Base-by-base conservation (phyloP, 2,329 filamentous ascomycete genomes). In the Hymenoscyphus infarciens region DNA sequence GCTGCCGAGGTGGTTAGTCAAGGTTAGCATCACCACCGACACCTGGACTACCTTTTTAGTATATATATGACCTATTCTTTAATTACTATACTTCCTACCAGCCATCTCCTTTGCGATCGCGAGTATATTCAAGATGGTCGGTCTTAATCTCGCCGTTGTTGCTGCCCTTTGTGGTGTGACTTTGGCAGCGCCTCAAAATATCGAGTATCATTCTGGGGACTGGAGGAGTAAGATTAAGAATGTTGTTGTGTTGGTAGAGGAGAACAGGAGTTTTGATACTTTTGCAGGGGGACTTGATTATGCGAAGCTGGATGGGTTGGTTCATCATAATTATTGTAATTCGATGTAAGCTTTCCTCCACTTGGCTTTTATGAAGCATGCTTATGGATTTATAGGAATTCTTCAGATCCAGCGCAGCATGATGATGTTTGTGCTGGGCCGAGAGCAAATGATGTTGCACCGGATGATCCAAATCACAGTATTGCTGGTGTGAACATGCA, bases 181-280 rank as follows among this genome's bases (percentile, higher is more conserved):
- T n/a, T 59, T 71, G 19, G 69, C 70, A 33, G 60, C 54, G 39
- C 63, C 63, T 22, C 64, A 63, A 49, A 63, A 56, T 15, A 57
- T 53, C 29, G n/a, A 22, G 5, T 13, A 59, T 29, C 63, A 63
- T 56, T 65, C 69, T 8, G 64, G 62, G 15, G 59, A 56, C 16
- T 72, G 69, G 68, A 75, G 73, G 61, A 69, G 66, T 42, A 77
- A 77, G 61, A 81, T 81, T 70, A 80, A 80, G 70, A 78, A 79
- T 66, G 78, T 80, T 5, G 79, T 81, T 56, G 76, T 81, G 29
- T 71, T 81, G 19, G 78, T 80, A 10, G 73, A 78, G 68, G 77
- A 78, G 61, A 78, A 78, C 64, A 71, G 77, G 29, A 72, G 70
- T 11, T 73, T 73, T 54, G 77, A 79, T 64, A 76, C 74, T 60